A percentile compares a stretch with the other conserved stretches of the same genome.
Evolutionary conservation across 495 filamentous ascomycete genomes (phyloP).

Genomic region (Podospora sp.): DNA sequence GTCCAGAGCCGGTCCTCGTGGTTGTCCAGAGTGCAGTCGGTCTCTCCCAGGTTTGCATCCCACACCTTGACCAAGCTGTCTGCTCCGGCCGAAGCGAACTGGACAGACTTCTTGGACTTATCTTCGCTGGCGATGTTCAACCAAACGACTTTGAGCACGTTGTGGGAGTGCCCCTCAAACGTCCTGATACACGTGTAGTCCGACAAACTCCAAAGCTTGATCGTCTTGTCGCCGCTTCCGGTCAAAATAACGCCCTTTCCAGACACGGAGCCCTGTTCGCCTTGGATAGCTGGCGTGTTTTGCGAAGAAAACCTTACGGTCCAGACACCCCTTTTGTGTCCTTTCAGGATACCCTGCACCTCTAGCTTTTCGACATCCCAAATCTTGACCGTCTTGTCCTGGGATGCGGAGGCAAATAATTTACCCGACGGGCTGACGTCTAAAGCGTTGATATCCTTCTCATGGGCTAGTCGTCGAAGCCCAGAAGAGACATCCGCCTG

Average conservation of each 20-base stretch:
- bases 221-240: slow-evolving; percentile 89
- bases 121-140: slow-evolving; percentile 62
- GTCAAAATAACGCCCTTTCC: slow-evolving; percentile 80
- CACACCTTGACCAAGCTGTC: slow-evolving; percentile 98
- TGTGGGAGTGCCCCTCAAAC: slow-evolving; percentile 95
- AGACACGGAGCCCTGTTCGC: slow-evolving; percentile 63
- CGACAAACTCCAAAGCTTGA: slow-evolving; percentile 91
- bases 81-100: slow-evolving; percentile 85
- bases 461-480: slow-evolving; percentile 91
- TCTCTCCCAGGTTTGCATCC: slow-evolving; percentile 79
- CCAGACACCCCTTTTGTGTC: slow-evolving; percentile 94
- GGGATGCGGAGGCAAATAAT: slow-evolving; percentile 91
- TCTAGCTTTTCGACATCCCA: slow-evolving; percentile 90
- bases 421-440: slow-evolving; percentile 69
- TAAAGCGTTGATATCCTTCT: slow-evolving; percentile 98
- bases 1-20: slow-evolving; percentile 94
- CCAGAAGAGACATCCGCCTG: slow-evolving; percentile 52
- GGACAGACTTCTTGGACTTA: slow-evolving; percentile 54
- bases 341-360: slow-evolving; percentile 82
- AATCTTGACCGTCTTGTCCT: slow-evolving; percentile 95
- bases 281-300: slow-evolving; percentile 70
- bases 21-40: slow-evolving; percentile 87
- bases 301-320: slow-evolving; percentile 84
- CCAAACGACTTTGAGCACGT: slow-evolving; percentile 92
- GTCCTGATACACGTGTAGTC: slow-evolving; percentile 94